These are phyloP conservation scores for Leonotis leonurus DNA, from an alignment of 257 asterid species.

Conservation along the genomic window DNA sequence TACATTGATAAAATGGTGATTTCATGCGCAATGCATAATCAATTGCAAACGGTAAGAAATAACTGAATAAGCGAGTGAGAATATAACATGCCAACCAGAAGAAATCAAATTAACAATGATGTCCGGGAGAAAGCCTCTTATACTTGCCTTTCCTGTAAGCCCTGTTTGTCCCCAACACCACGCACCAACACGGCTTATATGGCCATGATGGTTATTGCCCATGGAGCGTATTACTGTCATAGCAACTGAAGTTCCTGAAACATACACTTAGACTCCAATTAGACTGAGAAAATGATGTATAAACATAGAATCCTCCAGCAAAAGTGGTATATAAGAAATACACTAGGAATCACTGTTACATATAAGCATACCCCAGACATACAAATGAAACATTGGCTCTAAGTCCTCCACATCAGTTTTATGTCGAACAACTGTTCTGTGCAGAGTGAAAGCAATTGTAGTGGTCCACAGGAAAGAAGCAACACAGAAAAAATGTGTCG, in stretches of 20 bases:
- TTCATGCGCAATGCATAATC: no score
- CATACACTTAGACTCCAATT: conserved; percentile 6
- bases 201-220: conserved; percentile 79
- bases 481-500: conserved; percentile 95
- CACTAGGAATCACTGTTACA: not conserved
- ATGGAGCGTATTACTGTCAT: conserved; percentile 88
- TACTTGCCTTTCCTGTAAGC: conserved; percentile 86
- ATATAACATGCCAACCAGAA: conserved; percentile 8
- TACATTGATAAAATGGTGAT: no score
- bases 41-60: not conserved
- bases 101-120: not conserved
- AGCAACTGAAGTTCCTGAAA: conserved; percentile 81
- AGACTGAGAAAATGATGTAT: not conserved
- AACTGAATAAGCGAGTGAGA: not conserved
- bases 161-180: conserved; percentile 96
- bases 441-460: conserved; percentile 90
- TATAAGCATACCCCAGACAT: conserved; percentile 79
- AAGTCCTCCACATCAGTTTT: conserved; percentile 97
- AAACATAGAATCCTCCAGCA: not conserved
- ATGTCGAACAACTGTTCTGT: conserved; percentile 96
- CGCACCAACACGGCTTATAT: conserved; percentile 63
- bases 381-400: conserved; percentile 96
- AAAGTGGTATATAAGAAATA: not conserved
- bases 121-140: not conserved
- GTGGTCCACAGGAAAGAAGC: conserved; percentile 98